Evolutionary conservation across 805 yeast species (phyloP).

Genomic region (Metschnikowia koreensis): DNA sequence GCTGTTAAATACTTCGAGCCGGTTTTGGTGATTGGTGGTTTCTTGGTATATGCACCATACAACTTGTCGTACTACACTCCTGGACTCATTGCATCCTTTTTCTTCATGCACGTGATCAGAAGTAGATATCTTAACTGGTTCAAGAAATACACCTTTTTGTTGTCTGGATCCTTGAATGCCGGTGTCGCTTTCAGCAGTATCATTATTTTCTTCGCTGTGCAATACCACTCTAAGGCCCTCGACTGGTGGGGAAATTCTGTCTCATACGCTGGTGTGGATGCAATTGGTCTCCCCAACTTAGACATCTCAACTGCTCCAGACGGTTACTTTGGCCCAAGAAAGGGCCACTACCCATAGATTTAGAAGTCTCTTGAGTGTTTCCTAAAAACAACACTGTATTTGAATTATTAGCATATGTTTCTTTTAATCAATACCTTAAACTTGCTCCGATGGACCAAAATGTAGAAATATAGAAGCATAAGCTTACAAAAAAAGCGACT

Average conservation of each 20-base stretch:
- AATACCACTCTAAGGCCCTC: conserved; percentile 23
- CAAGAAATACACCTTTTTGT: conserved; percentile 43
- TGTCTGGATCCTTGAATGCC: conserved; percentile 44
- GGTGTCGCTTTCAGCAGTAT: conserved; percentile 42
- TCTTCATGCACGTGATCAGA: conserved; percentile 39
- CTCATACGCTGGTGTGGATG: conserved; percentile 36
- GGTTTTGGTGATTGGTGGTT: conserved; percentile 47
- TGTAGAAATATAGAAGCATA: no score
- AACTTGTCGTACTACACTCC: conserved; percentile 55
- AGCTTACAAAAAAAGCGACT: no score
- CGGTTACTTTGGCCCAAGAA: conserved; percentile 24
- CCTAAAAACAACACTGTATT: no score
- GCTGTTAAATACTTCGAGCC: conserved; percentile 40
- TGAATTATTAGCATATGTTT: no score
- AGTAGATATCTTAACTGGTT: conserved; percentile 43
- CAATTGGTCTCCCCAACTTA: conserved; percentile 9
- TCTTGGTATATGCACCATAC: conserved; percentile 69
- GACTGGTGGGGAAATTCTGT: conserved; percentile 70
- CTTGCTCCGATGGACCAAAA: no score
- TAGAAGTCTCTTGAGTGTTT: no score
- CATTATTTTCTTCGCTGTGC: conserved; percentile 35
- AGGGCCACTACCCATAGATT: conserved; percentile 19
- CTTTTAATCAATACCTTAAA: no score
- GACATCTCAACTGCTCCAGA: conserved; percentile 17
- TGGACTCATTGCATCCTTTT: conserved; percentile 27